Percentiles rank a stretch among this genome's conserved stretches.
phyloP scores from a whole-genome alignment of 768 basidiomycete species.

The Glaciozyma antarctica region DNA sequence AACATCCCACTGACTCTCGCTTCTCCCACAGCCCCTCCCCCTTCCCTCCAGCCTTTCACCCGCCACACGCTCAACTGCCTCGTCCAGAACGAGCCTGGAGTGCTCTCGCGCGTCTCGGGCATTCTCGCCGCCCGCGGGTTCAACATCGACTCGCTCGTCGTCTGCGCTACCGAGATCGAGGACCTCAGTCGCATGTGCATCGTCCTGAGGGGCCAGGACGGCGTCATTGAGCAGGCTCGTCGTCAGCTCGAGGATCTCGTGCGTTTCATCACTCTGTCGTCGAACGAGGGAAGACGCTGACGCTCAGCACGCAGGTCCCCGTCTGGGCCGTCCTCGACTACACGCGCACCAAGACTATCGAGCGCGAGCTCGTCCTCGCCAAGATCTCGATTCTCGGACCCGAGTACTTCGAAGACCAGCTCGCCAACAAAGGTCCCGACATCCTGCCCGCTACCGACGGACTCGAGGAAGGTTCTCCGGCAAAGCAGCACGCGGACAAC shows the following conservation, averaged over 20 bases:
- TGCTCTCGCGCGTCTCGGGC: constrained; percentile 94
- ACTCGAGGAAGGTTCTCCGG: constrained; percentile 32
- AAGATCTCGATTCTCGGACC: constrained; percentile 96
- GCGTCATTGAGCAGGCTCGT: constrained; percentile 92
- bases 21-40: constrained; percentile 20
- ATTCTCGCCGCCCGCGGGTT: constrained; percentile 94
- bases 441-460: constrained; percentile 34
- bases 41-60: constrained; percentile 29
- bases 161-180: constrained; percentile 92
- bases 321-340: constrained; percentile 99
- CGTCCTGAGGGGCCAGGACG: constrained; percentile 90
- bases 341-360: constrained; percentile 80
- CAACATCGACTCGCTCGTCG: constrained; percentile 97
- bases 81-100: constrained; percentile 98
- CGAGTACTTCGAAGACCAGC: constrained; percentile 89
- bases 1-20: too few species aligned
- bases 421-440: constrained; percentile 56
- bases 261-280: constrained; percentile 38
- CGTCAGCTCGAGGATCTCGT: constrained; percentile 94
- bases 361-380: constrained; percentile 84
- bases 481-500: constrained; percentile 32
- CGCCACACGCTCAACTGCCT: constrained; percentile 86
- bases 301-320: constrained; percentile 57
- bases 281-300: neutral
- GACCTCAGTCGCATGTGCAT: constrained; percentile 98